phyloP scores from a whole-genome alignment of 768 basidiomycete genomes.

The Lactifluus subvellereus region DNA sequence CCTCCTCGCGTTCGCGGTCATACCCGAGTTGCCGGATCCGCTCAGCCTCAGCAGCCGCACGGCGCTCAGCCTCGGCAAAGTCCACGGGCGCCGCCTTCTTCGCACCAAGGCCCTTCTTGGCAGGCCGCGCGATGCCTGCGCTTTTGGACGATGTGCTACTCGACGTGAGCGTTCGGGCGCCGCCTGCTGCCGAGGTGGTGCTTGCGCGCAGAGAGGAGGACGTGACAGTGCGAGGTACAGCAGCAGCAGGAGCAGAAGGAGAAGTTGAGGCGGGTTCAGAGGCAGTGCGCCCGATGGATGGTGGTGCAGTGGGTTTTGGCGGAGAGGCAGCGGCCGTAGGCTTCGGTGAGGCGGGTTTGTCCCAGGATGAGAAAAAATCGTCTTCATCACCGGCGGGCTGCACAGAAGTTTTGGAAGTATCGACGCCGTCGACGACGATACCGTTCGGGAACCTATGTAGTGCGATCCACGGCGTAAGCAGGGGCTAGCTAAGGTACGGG shows the following conservation, averaged over 20 bases:
- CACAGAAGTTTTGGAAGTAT: slow-evolving; percentile 36
- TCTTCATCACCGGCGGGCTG: slow-evolving; percentile 51
- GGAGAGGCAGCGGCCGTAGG: slow-evolving; percentile 31
- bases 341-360: slow-evolving; percentile 55
- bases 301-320: slow-evolving; percentile 12
- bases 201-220: slow-evolving; percentile 55
- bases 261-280: slow-evolving; percentile 12
- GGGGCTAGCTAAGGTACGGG: not conserved
- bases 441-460: slow-evolving; percentile 62
- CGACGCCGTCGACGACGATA: slow-evolving; percentile 79
- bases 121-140: slow-evolving; percentile 50
- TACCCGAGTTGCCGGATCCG: slow-evolving; percentile 89
- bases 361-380: slow-evolving; percentile 97
- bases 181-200: slow-evolving; percentile 38
- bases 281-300: slow-evolving; percentile 15
- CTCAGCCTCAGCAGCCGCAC: slow-evolving; percentile 89
- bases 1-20: slow-evolving; percentile 77
- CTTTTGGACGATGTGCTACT: slow-evolving; percentile 29
- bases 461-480: not conserved
- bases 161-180: slow-evolving; percentile 40
- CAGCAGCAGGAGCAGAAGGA: slow-evolving; percentile 33
- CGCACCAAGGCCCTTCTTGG: slow-evolving; percentile 77
- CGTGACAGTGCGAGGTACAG: slow-evolving; percentile 56
- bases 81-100: slow-evolving; percentile 80
- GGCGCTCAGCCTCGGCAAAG: slow-evolving; percentile 91